Conservation (phyloP, 441 rosid genomes). For the Gossypium schwendimanii region DNA sequence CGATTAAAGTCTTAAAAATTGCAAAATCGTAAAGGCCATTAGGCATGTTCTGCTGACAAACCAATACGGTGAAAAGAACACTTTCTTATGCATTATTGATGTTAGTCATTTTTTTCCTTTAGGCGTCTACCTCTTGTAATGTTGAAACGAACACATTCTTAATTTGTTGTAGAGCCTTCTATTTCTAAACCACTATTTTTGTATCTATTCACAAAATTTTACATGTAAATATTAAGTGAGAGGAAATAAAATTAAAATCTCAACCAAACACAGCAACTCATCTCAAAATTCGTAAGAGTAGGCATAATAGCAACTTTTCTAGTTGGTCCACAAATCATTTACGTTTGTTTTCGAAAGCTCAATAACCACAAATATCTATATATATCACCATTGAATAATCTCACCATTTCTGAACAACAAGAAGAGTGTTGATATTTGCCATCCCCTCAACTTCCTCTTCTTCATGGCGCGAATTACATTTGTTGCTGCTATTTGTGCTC, state of each 20-base stretch:
- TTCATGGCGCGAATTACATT: constrained; percentile 33
- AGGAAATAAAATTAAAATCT: background rate
- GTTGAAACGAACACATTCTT: background rate
- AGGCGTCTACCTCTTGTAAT: too few species aligned
- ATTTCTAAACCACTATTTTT: background rate
- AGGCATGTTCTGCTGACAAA: background rate
- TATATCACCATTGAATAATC: background rate
- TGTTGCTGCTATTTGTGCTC: constrained; percentile 13
- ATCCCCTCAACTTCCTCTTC: constrained; percentile 1
- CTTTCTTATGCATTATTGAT: too few species aligned
- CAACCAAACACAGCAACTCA: background rate
- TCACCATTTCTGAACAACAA: constrained; percentile 20
- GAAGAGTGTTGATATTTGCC: constrained; percentile 14
- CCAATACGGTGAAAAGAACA: too few species aligned
- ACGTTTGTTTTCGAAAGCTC: background rate
- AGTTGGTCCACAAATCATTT: background rate
- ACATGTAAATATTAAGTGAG: background rate
- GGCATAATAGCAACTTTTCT: background rate
- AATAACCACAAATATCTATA: too few species aligned
- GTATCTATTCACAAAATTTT: background rate
- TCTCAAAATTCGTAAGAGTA: background rate
- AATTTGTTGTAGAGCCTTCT: background rate
- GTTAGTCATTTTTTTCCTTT: too few species aligned
- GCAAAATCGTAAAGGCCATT: background rate
- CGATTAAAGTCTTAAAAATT: background rate